Evolutionary conservation across 2,329 filamentous ascomycete species (phyloP), one percentile per base, ranked within the genome.

Genomic region (Didymella sp.): DNA sequence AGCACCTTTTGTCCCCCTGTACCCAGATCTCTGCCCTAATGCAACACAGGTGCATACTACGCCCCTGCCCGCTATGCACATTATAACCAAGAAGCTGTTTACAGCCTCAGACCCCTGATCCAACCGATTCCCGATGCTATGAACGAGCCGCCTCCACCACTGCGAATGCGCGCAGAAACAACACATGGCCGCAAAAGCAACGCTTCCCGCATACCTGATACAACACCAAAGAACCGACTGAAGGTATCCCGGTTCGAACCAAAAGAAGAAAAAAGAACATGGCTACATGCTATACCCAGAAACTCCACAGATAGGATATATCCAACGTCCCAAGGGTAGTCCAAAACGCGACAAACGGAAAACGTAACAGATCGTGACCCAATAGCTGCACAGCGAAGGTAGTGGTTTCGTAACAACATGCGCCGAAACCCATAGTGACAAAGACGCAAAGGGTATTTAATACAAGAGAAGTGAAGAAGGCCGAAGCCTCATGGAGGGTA

Each of bases 381-480:
- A 66, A 62, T 56, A 60, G 60, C 64, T 68, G 56, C 62, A 64
- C 62, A 67, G 60, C 57, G 62, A 72, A 71, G 56, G 63, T 62
- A 60, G 25, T 49, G 42, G 57, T 63, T 56, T 61, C 50, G 56
- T 64, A 56, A 58, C 47, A 62, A 62, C 50, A 52, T 59, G 59
- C 62, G 40, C 56, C 60, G 46, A 52, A 57, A 56, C 47, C 52
- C 30, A 58, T 38, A 35, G 48, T 57, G 41, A 42, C 50, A 50
- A 48, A 55, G 38, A 52, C 52, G 41, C 54, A 59, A 62, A 61
- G 48, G 51, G 56, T 72, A 73, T 54, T 66, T 75, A 71, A 76
- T 76, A 76, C 73, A 76, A 30, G 37, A 52, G 60, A 68, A 67
- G 63, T 62, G 63, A 72, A 74, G 54, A 65, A 63, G 60, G 30